A percentile compares a stretch with the other conserved stretches of the same genome.
Conservation (phyloP, 139 green algal species). For the Yamagishiella unicocca region DNA sequence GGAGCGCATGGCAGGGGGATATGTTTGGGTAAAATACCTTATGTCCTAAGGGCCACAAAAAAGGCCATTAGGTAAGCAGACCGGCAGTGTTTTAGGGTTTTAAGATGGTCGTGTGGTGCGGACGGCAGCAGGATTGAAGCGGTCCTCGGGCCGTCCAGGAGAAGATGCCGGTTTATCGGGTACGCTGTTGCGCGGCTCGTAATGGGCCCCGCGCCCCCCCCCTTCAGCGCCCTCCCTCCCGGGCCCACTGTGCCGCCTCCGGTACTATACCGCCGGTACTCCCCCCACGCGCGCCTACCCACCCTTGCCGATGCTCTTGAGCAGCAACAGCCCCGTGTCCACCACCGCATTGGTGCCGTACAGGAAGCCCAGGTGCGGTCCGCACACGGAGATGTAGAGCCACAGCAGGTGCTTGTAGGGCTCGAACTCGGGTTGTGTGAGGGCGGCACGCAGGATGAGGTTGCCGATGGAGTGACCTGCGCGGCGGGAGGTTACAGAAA, state of each 20-base stretch:
- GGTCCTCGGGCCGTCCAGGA: no score
- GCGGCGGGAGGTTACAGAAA: slow-evolving; percentile 58
- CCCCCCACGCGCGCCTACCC: not conserved
- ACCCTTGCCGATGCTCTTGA: slow-evolving; percentile 62
- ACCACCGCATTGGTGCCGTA: slow-evolving; percentile 71
- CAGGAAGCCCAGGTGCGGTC: slow-evolving; percentile 80
- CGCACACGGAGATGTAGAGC: slow-evolving; percentile 70
- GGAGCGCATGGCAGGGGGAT: not conserved
- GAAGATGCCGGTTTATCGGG: no score
- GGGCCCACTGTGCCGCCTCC: no score
- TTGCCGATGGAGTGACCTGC: slow-evolving; percentile 82
- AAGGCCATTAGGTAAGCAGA: no score
- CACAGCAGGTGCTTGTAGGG: slow-evolving; percentile 63
- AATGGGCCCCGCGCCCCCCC: no score
- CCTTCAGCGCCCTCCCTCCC: no score
- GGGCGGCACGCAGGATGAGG: slow-evolving; percentile 74
- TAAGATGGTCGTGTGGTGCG: no score
- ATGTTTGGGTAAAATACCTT: no score
- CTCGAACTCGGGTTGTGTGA: slow-evolving; percentile 61
- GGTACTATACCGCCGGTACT: no score
- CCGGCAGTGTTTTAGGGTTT: no score
- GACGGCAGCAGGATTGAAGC: not conserved
- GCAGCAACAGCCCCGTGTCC: slow-evolving; percentile 68
- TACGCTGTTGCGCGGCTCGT: no score
- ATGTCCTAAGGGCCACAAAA: no score